Evolutionary conservation across 805 yeast species (phyloP).

Genomic region (Yarrowia deformans): DNA sequence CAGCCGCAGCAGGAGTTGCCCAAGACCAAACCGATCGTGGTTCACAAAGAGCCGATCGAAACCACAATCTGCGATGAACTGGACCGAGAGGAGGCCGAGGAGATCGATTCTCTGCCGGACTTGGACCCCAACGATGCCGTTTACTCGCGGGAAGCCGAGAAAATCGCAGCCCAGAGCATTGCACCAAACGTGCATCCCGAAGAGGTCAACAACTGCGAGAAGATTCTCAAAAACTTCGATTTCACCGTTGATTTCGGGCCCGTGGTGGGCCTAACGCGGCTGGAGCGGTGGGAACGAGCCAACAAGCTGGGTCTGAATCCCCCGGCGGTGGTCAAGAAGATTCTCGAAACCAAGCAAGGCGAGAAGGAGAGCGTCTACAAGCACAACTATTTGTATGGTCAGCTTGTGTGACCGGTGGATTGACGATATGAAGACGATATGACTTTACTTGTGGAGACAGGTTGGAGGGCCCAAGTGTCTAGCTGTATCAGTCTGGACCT

Average conservation of each 20-base stretch:
- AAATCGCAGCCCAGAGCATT: slow-evolving; percentile 15
- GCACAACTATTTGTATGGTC: slow-evolving; percentile 4
- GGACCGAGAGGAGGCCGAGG: not conserved
- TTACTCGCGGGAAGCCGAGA: not conserved
- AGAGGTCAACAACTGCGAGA: slow-evolving; percentile 46
- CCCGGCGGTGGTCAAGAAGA: slow-evolving; percentile 48
- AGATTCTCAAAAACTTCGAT: slow-evolving; percentile 51
- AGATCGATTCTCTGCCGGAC: not conserved
- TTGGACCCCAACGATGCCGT: slow-evolving; percentile 3
- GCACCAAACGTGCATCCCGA: slow-evolving; percentile 50
- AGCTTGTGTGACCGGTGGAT: slow-evolving; percentile 1
- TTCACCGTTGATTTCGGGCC: slow-evolving; percentile 52
- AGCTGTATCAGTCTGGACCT: too few relatives aligned
- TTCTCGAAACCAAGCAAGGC: slow-evolving; percentile 45
- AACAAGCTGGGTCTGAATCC: slow-evolving; percentile 51
- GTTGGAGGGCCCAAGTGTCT: too few relatives aligned
- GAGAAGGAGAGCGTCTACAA: slow-evolving; percentile 1
- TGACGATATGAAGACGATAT: too few relatives aligned
- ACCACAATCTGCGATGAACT: slow-evolving; percentile 7
- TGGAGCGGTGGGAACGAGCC: slow-evolving; percentile 54
- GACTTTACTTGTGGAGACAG: too few relatives aligned
- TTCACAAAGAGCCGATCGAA: slow-evolving; percentile 9
- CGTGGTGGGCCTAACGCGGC: slow-evolving; percentile 51
- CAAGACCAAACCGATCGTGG: not conserved
- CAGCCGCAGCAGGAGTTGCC: not conserved